Evolutionary conservation across 1,284 basidiomycete genomes (phyloP).

Genomic region (Rhizoctonia solani): DNA sequence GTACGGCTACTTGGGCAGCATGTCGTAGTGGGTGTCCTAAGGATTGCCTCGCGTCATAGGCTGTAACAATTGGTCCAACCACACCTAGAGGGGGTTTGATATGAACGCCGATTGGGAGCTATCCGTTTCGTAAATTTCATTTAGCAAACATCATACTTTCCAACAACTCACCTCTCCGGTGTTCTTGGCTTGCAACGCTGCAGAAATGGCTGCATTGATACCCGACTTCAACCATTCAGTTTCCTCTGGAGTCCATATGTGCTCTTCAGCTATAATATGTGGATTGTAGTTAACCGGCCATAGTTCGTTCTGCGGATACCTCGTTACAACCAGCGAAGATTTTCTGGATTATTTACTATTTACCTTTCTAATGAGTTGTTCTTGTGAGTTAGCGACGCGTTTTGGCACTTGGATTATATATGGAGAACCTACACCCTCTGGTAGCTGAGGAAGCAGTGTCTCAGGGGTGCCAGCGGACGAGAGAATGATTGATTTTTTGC

Average conservation of each 20-base stretch:
- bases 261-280: conserved; percentile 59
- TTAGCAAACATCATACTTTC: not conserved
- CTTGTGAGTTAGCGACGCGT: conserved; percentile 69
- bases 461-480: conserved; percentile 39
- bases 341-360: too few species aligned
- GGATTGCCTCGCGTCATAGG: not conserved
- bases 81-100: conserved; percentile 58
- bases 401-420: conserved; percentile 68
- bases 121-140: not conserved
- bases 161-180: conserved; percentile 4
- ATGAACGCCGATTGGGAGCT: conserved; percentile 79
- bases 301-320: conserved; percentile 57
- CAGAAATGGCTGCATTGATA: conserved; percentile 56
- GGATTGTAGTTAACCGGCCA: conserved; percentile 87
- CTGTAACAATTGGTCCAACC: conserved; percentile 1
- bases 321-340: not conserved
- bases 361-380: conserved; percentile 62
- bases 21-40: conserved; percentile 18
- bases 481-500: conserved; percentile 41
- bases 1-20: conserved; percentile 18
- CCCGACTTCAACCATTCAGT: conserved; percentile 76
- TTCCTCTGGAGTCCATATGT: conserved; percentile 66
- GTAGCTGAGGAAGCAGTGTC: not conserved
- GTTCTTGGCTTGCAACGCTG: conserved; percentile 54
- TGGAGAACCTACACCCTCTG: conserved; percentile 45